Percentiles rank a stretch among this genome's conserved stretches.
Conservation (phyloP, 257 asterid species). For the Phtheirospermum japonicum region DNA sequence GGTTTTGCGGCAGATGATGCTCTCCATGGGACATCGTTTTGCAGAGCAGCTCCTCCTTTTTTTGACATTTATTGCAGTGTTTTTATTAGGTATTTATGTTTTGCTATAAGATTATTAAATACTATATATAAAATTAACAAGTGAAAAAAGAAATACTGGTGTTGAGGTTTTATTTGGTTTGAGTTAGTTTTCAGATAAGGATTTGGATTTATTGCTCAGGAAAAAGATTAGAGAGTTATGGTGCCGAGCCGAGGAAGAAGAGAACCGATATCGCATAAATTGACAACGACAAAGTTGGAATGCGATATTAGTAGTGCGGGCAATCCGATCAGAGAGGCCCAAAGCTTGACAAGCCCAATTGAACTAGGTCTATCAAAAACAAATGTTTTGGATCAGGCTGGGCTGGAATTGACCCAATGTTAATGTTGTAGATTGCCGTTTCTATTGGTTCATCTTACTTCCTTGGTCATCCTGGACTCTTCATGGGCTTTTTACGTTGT, state of each 20-base stretch:
- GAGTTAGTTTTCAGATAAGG: neutral
- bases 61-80: constrained; percentile 44
- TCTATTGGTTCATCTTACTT: too few species aligned
- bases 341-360: neutral
- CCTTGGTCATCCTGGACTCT: too few species aligned
- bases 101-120: neutral
- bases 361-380: too few species aligned
- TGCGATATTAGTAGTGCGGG: neutral
- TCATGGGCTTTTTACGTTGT: too few species aligned
- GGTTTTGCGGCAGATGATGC: constrained; percentile 12
- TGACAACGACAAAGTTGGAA: too few species aligned
- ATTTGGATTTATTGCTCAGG: constrained; percentile 21
- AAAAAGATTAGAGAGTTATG: constrained; percentile 14
- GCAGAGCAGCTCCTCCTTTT: constrained; percentile 57
- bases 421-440: too few species aligned
- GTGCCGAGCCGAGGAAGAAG: constrained; percentile 21
- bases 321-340: neutral
- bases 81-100: neutral
- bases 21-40: constrained; percentile 18
- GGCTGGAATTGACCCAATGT: too few species aligned
- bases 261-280: neutral
- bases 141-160: constrained; percentile 3
- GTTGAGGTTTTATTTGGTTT: neutral
- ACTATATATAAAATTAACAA: too few species aligned
- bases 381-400: too few species aligned